These are phyloP conservation scores for Pulveroboletus sp. DNA, from an alignment of 768 basidiomycete species.

Conservation along the genomic window DNA sequence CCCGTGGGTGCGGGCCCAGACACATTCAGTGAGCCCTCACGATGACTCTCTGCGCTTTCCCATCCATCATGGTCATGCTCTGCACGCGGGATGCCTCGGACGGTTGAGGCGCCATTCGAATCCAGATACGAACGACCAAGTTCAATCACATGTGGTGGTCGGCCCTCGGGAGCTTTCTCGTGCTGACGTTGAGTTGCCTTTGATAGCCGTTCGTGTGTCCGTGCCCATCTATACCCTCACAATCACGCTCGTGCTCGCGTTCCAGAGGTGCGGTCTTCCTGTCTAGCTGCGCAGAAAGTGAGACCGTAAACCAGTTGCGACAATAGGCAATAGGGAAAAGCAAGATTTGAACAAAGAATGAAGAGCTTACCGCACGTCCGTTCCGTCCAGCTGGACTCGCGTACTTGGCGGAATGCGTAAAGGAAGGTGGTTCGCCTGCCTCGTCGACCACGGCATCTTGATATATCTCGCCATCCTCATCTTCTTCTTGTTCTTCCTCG, in stretches of 20 bases:
- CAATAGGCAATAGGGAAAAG: background rate
- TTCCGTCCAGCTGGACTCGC: slow-evolving; percentile 45
- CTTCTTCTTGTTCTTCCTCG: slow-evolving; percentile 42
- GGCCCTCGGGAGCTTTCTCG: slow-evolving; percentile 72
- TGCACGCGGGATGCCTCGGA: slow-evolving; percentile 3
- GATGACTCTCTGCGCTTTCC: background rate
- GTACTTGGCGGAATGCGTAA: slow-evolving; percentile 47
- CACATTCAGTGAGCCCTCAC: slow-evolving; percentile 11
- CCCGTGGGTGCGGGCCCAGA: slow-evolving; percentile 34
- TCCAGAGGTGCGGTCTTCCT: slow-evolving; percentile 35
- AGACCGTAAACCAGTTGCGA: slow-evolving; percentile 2
- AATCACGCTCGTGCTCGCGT: background rate
- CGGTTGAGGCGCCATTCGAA: slow-evolving; percentile 12
- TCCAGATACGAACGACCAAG: background rate
- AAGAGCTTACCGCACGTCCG: slow-evolving; percentile 59
- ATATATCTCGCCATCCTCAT: slow-evolving; percentile 49
- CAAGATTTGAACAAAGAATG: background rate
- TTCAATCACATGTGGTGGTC: slow-evolving; percentile 30
- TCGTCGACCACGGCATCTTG: slow-evolving; percentile 35
- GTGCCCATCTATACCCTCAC: background rate
- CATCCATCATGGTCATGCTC: slow-evolving; percentile 13
- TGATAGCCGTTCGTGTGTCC: slow-evolving; percentile 28
- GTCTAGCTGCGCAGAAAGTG: slow-evolving; percentile 38
- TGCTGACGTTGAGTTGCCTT: slow-evolving; percentile 58
- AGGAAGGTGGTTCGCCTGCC: slow-evolving; percentile 60